Evolutionary conservation across 78 protist species (phyloP).

Genomic region (Anaeramoeba flamelloides): DNA sequence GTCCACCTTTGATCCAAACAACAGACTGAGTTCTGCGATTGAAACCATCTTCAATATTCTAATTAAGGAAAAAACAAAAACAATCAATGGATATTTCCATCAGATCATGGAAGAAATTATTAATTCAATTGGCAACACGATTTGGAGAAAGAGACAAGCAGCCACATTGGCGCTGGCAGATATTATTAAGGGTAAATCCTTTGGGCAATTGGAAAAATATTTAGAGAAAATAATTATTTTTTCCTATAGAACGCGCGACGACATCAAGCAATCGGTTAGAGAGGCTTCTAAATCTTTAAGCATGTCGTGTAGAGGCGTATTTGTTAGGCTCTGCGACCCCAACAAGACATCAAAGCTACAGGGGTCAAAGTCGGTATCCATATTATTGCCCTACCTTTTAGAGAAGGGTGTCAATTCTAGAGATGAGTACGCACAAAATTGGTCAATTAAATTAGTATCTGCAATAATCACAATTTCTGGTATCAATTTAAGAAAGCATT

Average conservation of each 20-base stretch:
- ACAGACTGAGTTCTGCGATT: neutral
- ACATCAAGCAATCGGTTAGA: neutral
- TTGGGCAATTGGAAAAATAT: neutral
- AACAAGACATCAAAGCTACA: neutral
- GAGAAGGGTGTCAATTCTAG: neutral
- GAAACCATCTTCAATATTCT: neutral
- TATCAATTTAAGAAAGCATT: neutral
- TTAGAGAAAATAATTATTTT: neutral
- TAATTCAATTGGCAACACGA: neutral
- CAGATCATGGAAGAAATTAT: neutral
- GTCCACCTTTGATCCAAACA: neutral
- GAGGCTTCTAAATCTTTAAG: neutral
- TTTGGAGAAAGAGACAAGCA: neutral
- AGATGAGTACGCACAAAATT: neutral
- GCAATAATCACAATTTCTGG: neutral
- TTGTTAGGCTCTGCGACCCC: neutral
- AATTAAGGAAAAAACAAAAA: neutral
- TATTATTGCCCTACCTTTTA: neutral
- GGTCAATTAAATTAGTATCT: neutral
- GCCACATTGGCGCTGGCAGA: neutral
- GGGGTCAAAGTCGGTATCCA: neutral
- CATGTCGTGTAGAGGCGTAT: neutral
- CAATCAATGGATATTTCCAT: neutral
- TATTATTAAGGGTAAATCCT: neutral
- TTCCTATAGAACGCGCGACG: neutral